Percentiles rank a stretch among this genome's conserved stretches.
These are phyloP conservation scores for Jacaranda mimosifolia DNA, from an alignment of 257 asterid species.

Conservation along the genomic window DNA sequence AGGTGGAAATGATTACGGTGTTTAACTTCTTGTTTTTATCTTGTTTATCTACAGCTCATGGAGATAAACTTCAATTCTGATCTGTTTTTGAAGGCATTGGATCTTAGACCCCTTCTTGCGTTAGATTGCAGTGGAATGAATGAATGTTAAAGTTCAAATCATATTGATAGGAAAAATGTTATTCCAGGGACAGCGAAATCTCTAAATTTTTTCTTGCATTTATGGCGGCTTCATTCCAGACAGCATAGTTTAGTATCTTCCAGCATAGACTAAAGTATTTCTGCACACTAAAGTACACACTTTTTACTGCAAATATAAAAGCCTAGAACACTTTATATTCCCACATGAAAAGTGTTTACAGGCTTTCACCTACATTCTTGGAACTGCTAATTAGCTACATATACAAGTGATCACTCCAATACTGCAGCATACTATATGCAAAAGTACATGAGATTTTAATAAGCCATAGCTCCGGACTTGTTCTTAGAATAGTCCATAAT, in stretches of 20 bases:
- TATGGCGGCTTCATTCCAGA: background rate
- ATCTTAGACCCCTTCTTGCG: too few species aligned
- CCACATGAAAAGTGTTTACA: conserved; percentile 26
- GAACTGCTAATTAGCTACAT: background rate
- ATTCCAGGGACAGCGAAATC: background rate
- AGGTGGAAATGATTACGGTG: too few species aligned
- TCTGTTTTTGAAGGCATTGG: background rate
- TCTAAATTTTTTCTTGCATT: background rate
- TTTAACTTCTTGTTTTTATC: too few species aligned
- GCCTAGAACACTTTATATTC: conserved; percentile 18
- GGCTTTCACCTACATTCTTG: conserved; percentile 16
- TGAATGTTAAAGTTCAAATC: background rate
- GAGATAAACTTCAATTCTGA: background rate
- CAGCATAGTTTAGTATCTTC: background rate
- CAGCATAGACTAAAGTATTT: background rate
- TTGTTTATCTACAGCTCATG: too few species aligned
- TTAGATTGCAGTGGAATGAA: too few species aligned
- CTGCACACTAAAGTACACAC: background rate
- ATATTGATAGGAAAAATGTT: background rate
- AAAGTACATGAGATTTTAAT: conserved; percentile 13
- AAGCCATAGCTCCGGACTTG: conserved; percentile 13
- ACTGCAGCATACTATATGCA: background rate
- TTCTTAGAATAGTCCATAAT: conserved; percentile 32
- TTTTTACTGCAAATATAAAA: background rate
- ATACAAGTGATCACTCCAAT: background rate